These are phyloP conservation scores for Vickermania ingenoplastis DNA, from an alignment of 208 protist species.

Conservation along the genomic window DNA sequence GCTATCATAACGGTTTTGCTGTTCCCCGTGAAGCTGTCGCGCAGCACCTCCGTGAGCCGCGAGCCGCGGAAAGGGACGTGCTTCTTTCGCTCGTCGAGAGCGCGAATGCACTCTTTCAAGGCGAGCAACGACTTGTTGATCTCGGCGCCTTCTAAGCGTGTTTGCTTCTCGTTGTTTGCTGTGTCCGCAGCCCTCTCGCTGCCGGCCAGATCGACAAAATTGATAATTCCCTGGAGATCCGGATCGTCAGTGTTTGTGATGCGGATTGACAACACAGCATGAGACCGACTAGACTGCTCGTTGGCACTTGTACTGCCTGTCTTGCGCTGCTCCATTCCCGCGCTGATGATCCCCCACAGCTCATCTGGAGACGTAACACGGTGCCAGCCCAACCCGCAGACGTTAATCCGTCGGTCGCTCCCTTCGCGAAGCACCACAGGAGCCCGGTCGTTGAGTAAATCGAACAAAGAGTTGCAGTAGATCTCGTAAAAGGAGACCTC, in stretches of 20 bases:
- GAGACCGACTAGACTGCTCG: constrained; percentile 79
- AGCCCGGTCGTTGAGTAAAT: constrained; percentile 87
- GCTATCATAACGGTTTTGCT: constrained; percentile 94
- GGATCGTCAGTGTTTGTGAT: constrained; percentile 28
- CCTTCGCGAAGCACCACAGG: constrained; percentile 88
- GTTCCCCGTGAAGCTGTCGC: constrained; percentile 94
- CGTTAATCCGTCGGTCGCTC: constrained; percentile 75
- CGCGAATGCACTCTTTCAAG: constrained; percentile 94
- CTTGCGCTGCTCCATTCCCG: constrained; percentile 70
- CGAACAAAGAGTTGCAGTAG: constrained; percentile 93
- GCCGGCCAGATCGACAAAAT: constrained; percentile 98
- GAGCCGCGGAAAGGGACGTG: constrained; percentile 95
- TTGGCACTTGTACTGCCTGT: constrained; percentile 87
- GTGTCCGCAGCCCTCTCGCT: constrained; percentile 95
- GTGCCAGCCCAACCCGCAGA: constrained; percentile 87
- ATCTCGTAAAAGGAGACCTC: constrained; percentile 92
- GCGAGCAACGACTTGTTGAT: constrained; percentile 95
- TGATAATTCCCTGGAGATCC: constrained; percentile 60
- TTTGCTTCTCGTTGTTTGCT: constrained; percentile 74
- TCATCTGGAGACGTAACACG: constrained; percentile 29
- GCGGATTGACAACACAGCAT: constrained; percentile 74
- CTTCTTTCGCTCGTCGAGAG: constrained; percentile 81
- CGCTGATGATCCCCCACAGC: constrained; percentile 64
- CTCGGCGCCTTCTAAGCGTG: constrained; percentile 84
- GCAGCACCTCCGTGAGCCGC: constrained; percentile 94